Base-by-base conservation (phyloP, 2,329 filamentous ascomycete genomes). In the Fusarium marasasianum region DNA sequence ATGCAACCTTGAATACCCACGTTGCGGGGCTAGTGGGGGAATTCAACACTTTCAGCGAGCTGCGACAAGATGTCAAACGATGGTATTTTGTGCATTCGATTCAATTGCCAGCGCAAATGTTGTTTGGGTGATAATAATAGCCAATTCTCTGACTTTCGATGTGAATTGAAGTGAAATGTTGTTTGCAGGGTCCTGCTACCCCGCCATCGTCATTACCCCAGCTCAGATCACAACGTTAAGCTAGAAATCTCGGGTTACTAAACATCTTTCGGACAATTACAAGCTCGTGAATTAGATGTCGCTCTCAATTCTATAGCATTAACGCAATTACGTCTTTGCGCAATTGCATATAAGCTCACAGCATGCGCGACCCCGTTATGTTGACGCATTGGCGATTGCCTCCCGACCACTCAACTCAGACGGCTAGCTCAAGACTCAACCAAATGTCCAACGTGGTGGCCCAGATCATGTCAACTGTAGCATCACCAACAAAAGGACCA, bases 391-490 rank as follows among this genome's bases (percentile, higher is more conserved):
- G n/a, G 1, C 10, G 5, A 44, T 12, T 18, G 10, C 10, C 15
- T 24, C n/a, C 15, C 15, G 10, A 2, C 43, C 15, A 1, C 17
- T 12, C n/a, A 6, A 13, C 43, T 13, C 7, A 15, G 33, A 35
- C 33, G 33, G 2, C 33, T 14, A 33, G 31, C 38, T 8, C 20
- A 41, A 41, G 13, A 41, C n/a, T 44, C n/a, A 24, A 8, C 43
- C n/a, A 12, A 9, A 13, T 18, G 4, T 9, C n/a, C 11, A 44
- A 10, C 2, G 41, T 0, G 0, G 0, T 2, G 0, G 10, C 43
- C 17, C 11, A 0, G 10, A 9, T 44, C n/a, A 24, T 24, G 11
- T 26, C 7, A 26, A 26, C 7, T 26, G 1, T 1, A 13, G 12
- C n/a, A 45, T 26, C 17, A 18, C 5, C n/a, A 13, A 18, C n/a